Base-by-base conservation (phyloP, 768 basidiomycete species). In the Piloderma croceum region DNA sequence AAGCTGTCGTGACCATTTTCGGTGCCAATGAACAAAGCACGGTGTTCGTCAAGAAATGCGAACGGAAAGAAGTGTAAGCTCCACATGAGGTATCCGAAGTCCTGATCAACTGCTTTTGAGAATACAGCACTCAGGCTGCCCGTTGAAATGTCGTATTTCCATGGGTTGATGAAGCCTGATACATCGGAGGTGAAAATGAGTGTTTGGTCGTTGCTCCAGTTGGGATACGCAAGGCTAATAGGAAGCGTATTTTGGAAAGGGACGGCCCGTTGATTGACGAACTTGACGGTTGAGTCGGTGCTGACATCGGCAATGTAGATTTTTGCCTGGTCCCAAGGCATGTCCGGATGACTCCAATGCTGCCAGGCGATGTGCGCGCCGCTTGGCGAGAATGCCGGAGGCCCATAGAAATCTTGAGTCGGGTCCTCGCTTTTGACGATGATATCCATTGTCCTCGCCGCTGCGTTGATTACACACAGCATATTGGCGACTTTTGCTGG, bases 331-430 rank as follows among this genome's bases (percentile, higher is more conserved):
- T 83, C 76, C 82, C 83, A 89, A 12, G 84, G 76, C 79, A 81
- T 79, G 44, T 79, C 70, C 0, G 81, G 80, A 38, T 81, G 81
- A 45, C 58, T 69, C 85, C 83, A 85, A 44, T 80, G 69, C 31
- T 76, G 63, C 78, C 79, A 89, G 1, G 70, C 71, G n/a, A 87
- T 49, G 38, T 63, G 67, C 24, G 57, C 63, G 1, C 82, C 84
- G 45, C 79, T 71, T 0, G 77, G 72, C 22, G 76, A 77, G 62
- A 83, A 81, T 19, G 57, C 60, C 0, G 83, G 77, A 1, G 67
- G 57, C 31, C 71, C 69, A 56, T 90, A 90, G 62, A 90, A 90
- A 52, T 88, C 84, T n/a, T n/a, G n/a, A n/a, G n/a, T n/a, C n/a
- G n/a, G n/a, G n/a, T n/a, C n/a, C 4, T 77, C 76, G 5, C 81